Conservation (phyloP, 1,139 yeast genomes). For the Hemisphaericaspora xylanilytica region DNA sequence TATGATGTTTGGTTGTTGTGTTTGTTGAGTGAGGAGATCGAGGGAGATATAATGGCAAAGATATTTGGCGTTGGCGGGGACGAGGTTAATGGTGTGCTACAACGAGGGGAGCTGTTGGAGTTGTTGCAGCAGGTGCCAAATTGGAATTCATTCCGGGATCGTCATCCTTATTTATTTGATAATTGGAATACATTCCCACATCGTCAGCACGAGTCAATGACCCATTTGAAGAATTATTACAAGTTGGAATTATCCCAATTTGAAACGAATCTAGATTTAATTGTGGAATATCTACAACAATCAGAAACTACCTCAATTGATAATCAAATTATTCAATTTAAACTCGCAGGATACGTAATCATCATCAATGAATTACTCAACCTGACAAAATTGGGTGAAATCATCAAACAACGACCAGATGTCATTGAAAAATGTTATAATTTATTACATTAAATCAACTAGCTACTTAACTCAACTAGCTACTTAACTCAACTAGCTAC, state of each 20-base stretch:
- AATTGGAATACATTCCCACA: not conserved
- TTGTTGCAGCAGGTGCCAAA: constrained; percentile 18
- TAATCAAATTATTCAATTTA: constrained; percentile 13
- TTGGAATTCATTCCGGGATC: constrained; percentile 27
- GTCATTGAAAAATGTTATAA: constrained; percentile 14
- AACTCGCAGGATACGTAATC: constrained; percentile 23
- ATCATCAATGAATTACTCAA: constrained; percentile 18
- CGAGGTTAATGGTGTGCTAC: not conserved
- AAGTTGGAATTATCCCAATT: constrained; percentile 16
- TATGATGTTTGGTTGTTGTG: constrained; percentile 41
- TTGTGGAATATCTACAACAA: constrained; percentile 8
- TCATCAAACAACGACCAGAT: constrained; percentile 10
- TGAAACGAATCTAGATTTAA: constrained; percentile 13
- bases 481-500: constrained; percentile 1
- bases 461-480: constrained; percentile 3
- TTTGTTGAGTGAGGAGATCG: constrained; percentile 22
- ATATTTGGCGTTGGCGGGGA: constrained; percentile 20
- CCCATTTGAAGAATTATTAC: constrained; percentile 15
- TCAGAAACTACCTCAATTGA: not conserved
- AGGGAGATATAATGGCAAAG: constrained; percentile 9
- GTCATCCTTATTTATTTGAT: constrained; percentile 25
- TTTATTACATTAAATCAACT: constrained; percentile 5
- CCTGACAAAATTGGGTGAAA: constrained; percentile 18
- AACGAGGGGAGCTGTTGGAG: constrained; percentile 7
- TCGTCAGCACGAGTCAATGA: not conserved